These are phyloP conservation scores for Gypsophila paniculata DNA, from an alignment of 179 eudicot species.

Conservation along the genomic window DNA sequence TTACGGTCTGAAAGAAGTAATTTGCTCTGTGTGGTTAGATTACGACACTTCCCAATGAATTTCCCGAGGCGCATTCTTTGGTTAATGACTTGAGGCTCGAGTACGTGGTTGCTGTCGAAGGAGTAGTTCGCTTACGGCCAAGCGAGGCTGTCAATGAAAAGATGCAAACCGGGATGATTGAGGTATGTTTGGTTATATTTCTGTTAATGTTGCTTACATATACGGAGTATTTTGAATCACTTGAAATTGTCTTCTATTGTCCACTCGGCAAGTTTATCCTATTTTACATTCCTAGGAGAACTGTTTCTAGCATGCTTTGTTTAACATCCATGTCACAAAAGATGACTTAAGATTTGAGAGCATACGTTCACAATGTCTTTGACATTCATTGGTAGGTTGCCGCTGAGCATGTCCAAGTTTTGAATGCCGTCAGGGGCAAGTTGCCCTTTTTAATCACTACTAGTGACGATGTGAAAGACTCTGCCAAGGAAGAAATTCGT, in stretches of 20 bases:
- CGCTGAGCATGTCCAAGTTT: conserved; percentile 69
- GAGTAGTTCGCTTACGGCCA: conserved; percentile 69
- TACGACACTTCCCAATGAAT: conserved; percentile 85
- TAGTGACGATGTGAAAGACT: conserved; percentile 73
- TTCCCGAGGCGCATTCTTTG: conserved; percentile 72
- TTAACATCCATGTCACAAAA: no score
- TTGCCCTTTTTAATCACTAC: conserved; percentile 88
- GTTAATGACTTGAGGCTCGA: conserved; percentile 70
- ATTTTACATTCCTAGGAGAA: no score
- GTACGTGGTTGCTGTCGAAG: conserved; percentile 77
- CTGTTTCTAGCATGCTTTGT: no score
- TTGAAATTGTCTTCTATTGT: not conserved
- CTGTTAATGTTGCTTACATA: not conserved
- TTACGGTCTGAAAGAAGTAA: not conserved
- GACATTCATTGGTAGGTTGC: conserved; percentile 52
- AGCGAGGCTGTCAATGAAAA: conserved; percentile 65
- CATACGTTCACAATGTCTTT: not conserved
- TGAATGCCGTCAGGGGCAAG: conserved; percentile 69
- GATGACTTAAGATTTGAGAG: conserved; percentile 5
- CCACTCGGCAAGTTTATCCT: not conserved
- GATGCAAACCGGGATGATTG: conserved; percentile 84
- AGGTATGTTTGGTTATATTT: conserved; percentile 40
- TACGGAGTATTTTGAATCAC: not conserved
- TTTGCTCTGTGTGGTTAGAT: conserved; percentile 36
- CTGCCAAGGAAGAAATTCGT: conserved; percentile 77